Evolutionary conservation across 306 rosid species (phyloP).

Genomic region (Urtica urens): DNA sequence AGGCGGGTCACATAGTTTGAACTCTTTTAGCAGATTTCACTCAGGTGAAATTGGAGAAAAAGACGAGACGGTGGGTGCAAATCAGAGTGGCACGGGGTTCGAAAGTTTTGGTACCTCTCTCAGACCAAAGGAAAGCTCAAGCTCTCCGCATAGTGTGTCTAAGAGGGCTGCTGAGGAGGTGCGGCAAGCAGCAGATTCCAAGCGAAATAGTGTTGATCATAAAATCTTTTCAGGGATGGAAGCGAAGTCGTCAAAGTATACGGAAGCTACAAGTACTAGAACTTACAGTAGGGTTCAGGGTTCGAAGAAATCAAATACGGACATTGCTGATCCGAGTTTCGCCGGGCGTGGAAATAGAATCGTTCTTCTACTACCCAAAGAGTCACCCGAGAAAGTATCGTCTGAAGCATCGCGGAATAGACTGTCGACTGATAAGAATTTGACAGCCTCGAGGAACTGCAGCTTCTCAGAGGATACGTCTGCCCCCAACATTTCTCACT

Average conservation of each 20-base stretch:
- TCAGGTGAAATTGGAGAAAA: conserved; percentile 25
- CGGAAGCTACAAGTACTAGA: conserved; percentile 20
- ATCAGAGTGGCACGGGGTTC: conserved; percentile 23
- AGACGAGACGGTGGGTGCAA: conserved; percentile 23
- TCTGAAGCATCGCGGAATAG: conserved; percentile 23
- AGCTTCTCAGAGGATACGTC: conserved; percentile 37
- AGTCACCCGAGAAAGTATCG: conserved; percentile 23
- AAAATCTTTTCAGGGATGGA: conserved; percentile 19
- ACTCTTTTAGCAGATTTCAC: conserved; percentile 28
- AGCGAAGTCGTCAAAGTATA: conserved; percentile 21
- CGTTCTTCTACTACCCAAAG: conserved; percentile 39
- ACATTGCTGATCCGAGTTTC: conserved; percentile 20
- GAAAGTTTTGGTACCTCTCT: conserved; percentile 20
- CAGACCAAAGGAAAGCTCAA: conserved; percentile 21
- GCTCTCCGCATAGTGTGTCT: conserved; percentile 17
- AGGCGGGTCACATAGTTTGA: conserved; percentile 17
- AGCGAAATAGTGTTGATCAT: conserved; percentile 33
- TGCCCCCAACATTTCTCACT: conserved; percentile 38
- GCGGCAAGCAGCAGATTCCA: conserved; percentile 23
- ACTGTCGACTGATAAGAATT: conserved; percentile 26
- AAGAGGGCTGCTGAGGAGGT: conserved; percentile 24
- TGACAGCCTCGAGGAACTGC: conserved; percentile 32
- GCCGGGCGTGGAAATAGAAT: conserved; percentile 24
- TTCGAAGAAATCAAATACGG: conserved; percentile 19
- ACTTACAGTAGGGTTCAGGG: conserved; percentile 25